These are phyloP conservation scores for Excoecaria cochinchinensis DNA, from an alignment of 345 rosid genomes.

Conservation along the genomic window DNA sequence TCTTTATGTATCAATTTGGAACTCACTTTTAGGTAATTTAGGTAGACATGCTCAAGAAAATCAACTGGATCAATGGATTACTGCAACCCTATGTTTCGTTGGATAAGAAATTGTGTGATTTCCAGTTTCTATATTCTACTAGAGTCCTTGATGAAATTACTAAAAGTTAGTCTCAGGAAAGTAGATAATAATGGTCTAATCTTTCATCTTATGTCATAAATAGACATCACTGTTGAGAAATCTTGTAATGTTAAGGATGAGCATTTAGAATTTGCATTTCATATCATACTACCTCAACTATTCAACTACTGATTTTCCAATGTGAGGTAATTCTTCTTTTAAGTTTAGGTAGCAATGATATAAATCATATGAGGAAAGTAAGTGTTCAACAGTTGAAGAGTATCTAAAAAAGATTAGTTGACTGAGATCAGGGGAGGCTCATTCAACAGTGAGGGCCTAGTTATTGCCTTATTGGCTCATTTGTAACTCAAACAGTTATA, in stretches of 20 bases:
- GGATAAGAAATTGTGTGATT: neutral
- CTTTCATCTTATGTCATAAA: neutral
- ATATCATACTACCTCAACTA: neutral
- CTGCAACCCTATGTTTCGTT: neutral
- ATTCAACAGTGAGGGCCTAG: neutral
- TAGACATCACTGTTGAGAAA: neutral
- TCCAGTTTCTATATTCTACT: neutral
- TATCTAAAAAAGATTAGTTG: slow-evolving; percentile 1
- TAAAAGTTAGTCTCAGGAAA: neutral
- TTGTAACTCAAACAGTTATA: neutral
- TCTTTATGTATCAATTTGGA: neutral
- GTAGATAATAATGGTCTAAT: neutral
- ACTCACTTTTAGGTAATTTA: neutral
- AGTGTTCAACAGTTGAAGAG: neutral
- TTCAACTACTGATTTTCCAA: neutral
- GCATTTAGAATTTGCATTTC: neutral
- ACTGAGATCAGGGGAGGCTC: neutral
- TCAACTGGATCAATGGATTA: neutral
- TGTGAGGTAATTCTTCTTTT: neutral
- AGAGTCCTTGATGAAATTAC: neutral
- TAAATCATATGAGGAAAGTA: neutral
- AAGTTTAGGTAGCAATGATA: neutral
- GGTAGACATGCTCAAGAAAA: neutral
- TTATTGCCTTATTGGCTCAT: neutral
- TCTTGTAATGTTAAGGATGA: neutral